Base-by-base conservation (phyloP, 2,329 filamentous ascomycete species). In the Lecanoromycetidae sp. region DNA sequence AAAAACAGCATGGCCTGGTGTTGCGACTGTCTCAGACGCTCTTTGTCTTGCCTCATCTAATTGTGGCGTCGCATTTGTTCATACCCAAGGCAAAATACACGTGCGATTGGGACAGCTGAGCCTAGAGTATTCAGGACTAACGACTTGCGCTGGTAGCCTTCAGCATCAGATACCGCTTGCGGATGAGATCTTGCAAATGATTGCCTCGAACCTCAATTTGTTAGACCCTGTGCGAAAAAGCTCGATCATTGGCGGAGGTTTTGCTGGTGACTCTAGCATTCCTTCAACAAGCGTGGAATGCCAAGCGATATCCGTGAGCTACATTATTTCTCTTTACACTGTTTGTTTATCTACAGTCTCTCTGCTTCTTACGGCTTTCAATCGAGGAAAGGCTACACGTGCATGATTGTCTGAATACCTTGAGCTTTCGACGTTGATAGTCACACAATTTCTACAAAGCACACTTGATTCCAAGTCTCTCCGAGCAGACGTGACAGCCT, bases 281-380 rank as follows among this genome's bases (percentile, higher is more conserved):
- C 44, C 44, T n/a, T 19, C 8, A 10, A 35, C 27, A 26, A 13
- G 10, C 12, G 22, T 17, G 35, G 44, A 46, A 46, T 46, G 44
- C 44, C 34, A 46, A 46, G 44, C 36, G 30, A 46, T 9, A 17
- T n/a, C 44, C 27, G 27, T 13, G 13, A 7, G 26, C 17, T 22
- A 30, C 29, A 17, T 46, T 29, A 15, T 26, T 39, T 13, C 36
- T 29, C 38, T 20, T 22, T 23, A 25, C n/a, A 29, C 20, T 40
- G 27, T 32, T 47, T 35, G 41, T 36, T 47, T 41, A 19, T 47
- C 35, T 36, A 7, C 35, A 33, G 34, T 13, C 27, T 35, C 35
- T 40, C 36, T 38, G 26, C 22, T 17, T 35, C 20, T 33, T 32
- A 13, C 25, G 15, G 10, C 26, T 17, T 29, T 22, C 15, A 23